A percentile compares a stretch with the other conserved stretches of the same genome.
These are phyloP conservation scores for Celoporthe dispersa DNA, from an alignment of 2,329 filamentous ascomycete genomes.

Conservation along the genomic window DNA sequence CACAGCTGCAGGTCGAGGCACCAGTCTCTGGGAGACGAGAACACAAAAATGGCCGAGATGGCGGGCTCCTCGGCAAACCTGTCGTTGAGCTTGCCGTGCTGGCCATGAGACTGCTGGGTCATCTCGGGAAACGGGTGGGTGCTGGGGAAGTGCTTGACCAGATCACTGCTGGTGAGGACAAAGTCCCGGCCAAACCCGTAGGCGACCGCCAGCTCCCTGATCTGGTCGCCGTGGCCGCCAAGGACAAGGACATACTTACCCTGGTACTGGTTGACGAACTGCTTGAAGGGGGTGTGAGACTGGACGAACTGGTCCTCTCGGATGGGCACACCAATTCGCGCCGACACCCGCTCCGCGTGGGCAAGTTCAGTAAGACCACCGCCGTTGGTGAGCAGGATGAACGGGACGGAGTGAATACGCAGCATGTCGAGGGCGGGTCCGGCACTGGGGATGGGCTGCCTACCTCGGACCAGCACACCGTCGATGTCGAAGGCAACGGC, in stretches of 20 bases:
- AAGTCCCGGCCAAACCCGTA: slow-evolving; percentile 41
- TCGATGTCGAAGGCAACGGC: slow-evolving; percentile 58
- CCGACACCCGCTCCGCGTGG: slow-evolving; percentile 62
- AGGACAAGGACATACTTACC: slow-evolving; percentile 58
- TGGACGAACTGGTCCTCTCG: slow-evolving; percentile 61
- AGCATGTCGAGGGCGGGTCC: slow-evolving; percentile 62
- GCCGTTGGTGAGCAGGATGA: slow-evolving; percentile 76
- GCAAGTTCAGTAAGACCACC: slow-evolving; percentile 69
- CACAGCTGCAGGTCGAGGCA: slow-evolving; percentile 41
- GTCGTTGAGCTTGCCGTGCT: slow-evolving; percentile 45
- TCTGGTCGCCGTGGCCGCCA: slow-evolving; percentile 49
- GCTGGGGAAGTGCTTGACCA: slow-evolving; percentile 33
- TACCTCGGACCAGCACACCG: slow-evolving; percentile 70
- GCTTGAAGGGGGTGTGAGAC: slow-evolving; percentile 73
- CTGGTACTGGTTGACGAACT: slow-evolving; percentile 54
- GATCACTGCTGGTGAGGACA: slow-evolving; percentile 44
- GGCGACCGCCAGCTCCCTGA: slow-evolving; percentile 36
- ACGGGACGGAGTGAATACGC: slow-evolving; percentile 65
- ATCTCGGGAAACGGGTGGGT: slow-evolving; percentile 43
- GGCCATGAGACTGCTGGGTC: slow-evolving; percentile 38
- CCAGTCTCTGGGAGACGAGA: slow-evolving; percentile 42
- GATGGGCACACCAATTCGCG: slow-evolving; percentile 55
- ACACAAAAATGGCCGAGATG: slow-evolving; percentile 42
- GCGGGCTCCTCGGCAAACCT: slow-evolving; percentile 49
- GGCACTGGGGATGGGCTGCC: slow-evolving; percentile 65